A percentile compares a stretch with the other conserved stretches of the same genome.
phyloP scores from a whole-genome alignment of 2,329 filamentous ascomycete genomes.

The Teratosphaeria destructans region DNA sequence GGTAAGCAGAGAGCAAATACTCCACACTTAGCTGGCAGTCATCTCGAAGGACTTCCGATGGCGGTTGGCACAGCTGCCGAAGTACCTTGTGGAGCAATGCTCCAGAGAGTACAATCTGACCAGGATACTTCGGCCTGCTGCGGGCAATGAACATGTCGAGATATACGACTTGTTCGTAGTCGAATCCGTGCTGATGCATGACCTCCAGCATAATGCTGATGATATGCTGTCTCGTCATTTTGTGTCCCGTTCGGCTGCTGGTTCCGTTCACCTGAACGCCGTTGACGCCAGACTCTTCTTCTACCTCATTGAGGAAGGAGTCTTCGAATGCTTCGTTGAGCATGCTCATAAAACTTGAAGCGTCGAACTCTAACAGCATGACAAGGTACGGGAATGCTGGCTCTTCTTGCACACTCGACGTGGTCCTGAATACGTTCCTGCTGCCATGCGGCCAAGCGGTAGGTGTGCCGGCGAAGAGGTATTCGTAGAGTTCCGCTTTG shows the following conservation, averaged over 20 bases:
- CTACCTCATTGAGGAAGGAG: constrained; percentile 65
- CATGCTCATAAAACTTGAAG: constrained; percentile 85
- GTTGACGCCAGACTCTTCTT: constrained; percentile 40
- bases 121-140: constrained; percentile 91
- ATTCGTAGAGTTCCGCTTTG: constrained; percentile 84
- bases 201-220: constrained; percentile 84
- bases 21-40: constrained; percentile 96
- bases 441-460: constrained; percentile 63
- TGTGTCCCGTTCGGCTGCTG: constrained; percentile 18
- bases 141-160: constrained; percentile 97
- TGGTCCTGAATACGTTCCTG: constrained; percentile 50
- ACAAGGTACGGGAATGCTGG: constrained; percentile 78
- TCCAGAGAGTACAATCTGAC: constrained; percentile 84
- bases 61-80: constrained; percentile 73
- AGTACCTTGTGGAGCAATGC: constrained; percentile 75
- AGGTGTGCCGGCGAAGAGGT: constrained; percentile 77
- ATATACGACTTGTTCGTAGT: constrained; percentile 75
- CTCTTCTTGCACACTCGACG: constrained; percentile 44
- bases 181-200: constrained; percentile 70
- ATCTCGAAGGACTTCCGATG: constrained; percentile 68
- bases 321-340: constrained; percentile 97
- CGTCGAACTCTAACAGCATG: constrained; percentile 76
- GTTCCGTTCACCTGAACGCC: constrained; percentile 19
- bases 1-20: constrained; percentile 87
- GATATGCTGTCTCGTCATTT: constrained; percentile 78